Evolutionary conservation across 495 filamentous ascomycete species (phyloP).

Genomic region (Penicillium taxi): DNA sequence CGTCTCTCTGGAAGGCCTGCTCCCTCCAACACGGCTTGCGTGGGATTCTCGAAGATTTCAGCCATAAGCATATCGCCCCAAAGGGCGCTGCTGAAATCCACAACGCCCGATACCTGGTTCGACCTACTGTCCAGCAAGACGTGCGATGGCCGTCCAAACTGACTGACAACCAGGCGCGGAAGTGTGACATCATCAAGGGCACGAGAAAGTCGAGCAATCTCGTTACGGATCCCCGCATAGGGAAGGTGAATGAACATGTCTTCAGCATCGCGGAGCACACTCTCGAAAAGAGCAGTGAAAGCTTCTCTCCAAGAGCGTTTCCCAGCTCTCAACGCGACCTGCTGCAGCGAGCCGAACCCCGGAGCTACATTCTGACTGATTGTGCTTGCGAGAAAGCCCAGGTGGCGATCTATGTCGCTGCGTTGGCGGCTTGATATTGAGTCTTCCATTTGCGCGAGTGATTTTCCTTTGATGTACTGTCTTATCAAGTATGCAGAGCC

Average conservation of each 20-base stretch:
- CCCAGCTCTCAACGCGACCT: conserved; percentile 41
- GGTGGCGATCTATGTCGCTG: conserved; percentile 35
- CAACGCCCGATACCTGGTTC: conserved; percentile 36
- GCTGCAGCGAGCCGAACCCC: conserved; percentile 44
- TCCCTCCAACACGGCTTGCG: conserved; percentile 29
- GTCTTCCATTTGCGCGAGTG: conserved; percentile 32
- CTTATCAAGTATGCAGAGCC: conserved; percentile 43
- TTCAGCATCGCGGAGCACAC: conserved; percentile 58
- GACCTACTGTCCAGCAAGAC: conserved; percentile 49
- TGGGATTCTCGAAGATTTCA: conserved; percentile 34
- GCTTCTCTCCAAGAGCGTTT: conserved; percentile 53
- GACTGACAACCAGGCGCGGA: conserved; percentile 50
- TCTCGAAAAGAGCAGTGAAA: conserved; percentile 54
- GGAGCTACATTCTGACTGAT: conserved; percentile 35
- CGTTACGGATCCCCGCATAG: conserved; percentile 53
- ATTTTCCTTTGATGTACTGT: conserved; percentile 40
- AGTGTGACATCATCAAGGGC: conserved; percentile 49
- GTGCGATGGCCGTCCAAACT: conserved; percentile 47
- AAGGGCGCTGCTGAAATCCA: conserved; percentile 39
- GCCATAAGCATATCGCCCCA: conserved; percentile 46
- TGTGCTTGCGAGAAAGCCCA: conserved; percentile 26
- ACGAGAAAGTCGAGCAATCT: conserved; percentile 37
- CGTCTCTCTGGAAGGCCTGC: conserved; percentile 24
- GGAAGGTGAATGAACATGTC: conserved; percentile 61
- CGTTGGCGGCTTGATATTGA: conserved; percentile 31